Base-by-base conservation (phyloP, 2,329 filamentous ascomycete genomes). In the Colletotrichum godetiae region DNA sequence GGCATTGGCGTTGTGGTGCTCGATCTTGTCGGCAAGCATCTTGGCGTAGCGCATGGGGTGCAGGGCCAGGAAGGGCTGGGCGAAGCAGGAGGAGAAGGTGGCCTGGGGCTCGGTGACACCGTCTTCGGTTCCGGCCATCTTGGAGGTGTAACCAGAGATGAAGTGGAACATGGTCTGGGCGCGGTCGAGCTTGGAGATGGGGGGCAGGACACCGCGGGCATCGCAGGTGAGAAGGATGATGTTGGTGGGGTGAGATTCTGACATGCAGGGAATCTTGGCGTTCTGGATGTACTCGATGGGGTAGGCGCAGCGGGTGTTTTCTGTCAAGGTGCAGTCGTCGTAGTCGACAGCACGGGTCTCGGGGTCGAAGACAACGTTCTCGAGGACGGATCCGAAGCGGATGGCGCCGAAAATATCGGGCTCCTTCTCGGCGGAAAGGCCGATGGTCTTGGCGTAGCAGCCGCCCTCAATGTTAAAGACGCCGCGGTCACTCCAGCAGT, bases 81-180 rank as follows among this genome's bases (percentile, higher is more conserved):
- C 97, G 86, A 99, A 99, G 92, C 97, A 99, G 66, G 95, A 97
- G 31, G 95, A 98, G 92, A 99, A 99, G 80, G 97, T 99, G 29
- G 97, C 97, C 87, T 98, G 95, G 76, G 97, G 97, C 87, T 99
- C 97, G 11, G 94, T 97, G 77, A 99, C 92, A 81, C 97, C 97
- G 77, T 98, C 95, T 88, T 99, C 97, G 42, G 97, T 99, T 81
- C 97, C 97, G 77, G 97, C 97, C 97, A 99, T 99, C 92, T 99
- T 99, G 82, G 96, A 98, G 76, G 97, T 99, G 90, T 99, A 99
- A 79, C 97, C 97, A 22, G 94, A 97, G 86, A 99, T 99, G 92
- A 99, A 99, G 90, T 99, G 97, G 93, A 98, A 99, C 96, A 99
- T 98, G 84, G 95, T 98, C 88, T 98, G 97, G 80, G 94, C 92